These are phyloP conservation scores for Hypoxylon sp. DNA, from an alignment of 2,329 filamentous ascomycete genomes.

Conservation along the genomic window DNA sequence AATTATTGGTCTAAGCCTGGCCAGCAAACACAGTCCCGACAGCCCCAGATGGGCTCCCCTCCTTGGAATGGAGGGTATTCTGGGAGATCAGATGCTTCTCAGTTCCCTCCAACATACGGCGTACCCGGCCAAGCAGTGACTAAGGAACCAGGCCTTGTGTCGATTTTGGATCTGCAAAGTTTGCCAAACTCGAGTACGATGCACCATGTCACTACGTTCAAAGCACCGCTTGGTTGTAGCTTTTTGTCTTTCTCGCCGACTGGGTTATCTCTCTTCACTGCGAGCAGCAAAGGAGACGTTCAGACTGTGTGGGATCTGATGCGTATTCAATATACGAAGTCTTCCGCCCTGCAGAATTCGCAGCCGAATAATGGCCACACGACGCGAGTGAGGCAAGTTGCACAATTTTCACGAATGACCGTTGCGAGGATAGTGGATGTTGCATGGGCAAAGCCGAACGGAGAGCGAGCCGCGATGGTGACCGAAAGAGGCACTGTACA, in stretches of 20 bases:
- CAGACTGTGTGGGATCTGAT: slow-evolving; percentile 87
- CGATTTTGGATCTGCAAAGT: slow-evolving; percentile 78
- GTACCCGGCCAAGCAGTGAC: slow-evolving; percentile 68
- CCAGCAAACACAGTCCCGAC: slow-evolving; percentile 63
- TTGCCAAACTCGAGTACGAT: slow-evolving; percentile 68
- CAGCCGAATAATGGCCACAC: slow-evolving; percentile 64
- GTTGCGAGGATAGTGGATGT: slow-evolving; percentile 92
- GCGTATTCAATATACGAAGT: slow-evolving; percentile 73
- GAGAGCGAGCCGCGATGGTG: slow-evolving; percentile 87
- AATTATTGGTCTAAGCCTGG: slow-evolving; percentile 78
- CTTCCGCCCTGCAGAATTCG: slow-evolving; percentile 70
- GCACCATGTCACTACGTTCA: slow-evolving; percentile 79
- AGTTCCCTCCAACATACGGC: slow-evolving; percentile 84
- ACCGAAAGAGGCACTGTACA: slow-evolving; percentile 97
- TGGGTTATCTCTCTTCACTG: slow-evolving; percentile 81
- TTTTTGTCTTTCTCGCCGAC: slow-evolving; percentile 84
- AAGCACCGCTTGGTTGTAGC: slow-evolving; percentile 80
- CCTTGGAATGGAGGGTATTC: slow-evolving; percentile 64
- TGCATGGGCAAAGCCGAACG: slow-evolving; percentile 85
- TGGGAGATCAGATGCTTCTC: slow-evolving; percentile 64
- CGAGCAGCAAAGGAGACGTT: slow-evolving; percentile 86
- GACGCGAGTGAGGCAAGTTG: slow-evolving; percentile 83
- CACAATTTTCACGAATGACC: slow-evolving; percentile 91
- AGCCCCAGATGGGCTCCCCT: slow-evolving; percentile 61
- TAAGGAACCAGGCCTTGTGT: slow-evolving; percentile 81